Conservation (phyloP, 129 eudicot genomes). For the Flaveria bidentis region DNA sequence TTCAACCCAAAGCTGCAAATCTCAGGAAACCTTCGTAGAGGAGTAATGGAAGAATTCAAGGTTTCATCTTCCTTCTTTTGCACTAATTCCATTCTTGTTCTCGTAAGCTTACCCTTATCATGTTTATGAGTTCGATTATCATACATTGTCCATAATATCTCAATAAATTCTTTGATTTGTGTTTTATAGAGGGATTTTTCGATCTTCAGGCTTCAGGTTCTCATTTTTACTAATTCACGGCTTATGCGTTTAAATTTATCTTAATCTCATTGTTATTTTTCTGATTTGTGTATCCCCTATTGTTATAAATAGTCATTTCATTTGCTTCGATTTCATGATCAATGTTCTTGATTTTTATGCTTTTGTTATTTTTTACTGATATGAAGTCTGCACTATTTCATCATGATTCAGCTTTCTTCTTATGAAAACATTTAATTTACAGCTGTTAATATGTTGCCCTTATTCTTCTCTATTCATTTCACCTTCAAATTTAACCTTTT, state of each 20-base stretch:
- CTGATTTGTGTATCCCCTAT: not conserved
- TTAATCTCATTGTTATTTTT: not conserved
- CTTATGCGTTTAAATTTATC: conserved; percentile 3
- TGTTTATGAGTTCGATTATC: not conserved
- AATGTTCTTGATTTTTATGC: too few species aligned
- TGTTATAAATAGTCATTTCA: too few species aligned
- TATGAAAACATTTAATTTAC: too few species aligned
- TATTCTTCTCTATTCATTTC: conserved; percentile 8
- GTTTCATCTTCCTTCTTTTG: conserved; percentile 30
- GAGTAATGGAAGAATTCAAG: conserved; percentile 11
- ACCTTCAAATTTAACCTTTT: not conserved
- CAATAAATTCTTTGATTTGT: not conserved
- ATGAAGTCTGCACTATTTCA: too few species aligned
- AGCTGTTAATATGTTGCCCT: not conserved
- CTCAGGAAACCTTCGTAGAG: not conserved
- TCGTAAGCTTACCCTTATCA: conserved; percentile 37
- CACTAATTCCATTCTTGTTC: conserved; percentile 32
- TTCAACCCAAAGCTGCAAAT: conserved; percentile 20
- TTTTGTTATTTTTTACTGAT: too few species aligned
- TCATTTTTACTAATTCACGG: not conserved
- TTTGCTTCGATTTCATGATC: too few species aligned
- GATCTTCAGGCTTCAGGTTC: conserved; percentile 12
- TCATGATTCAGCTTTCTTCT: not conserved
- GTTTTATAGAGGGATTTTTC: not conserved
- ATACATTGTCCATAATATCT: not conserved